Conservation (phyloP, 2,329 filamentous ascomycete genomes). For the Penicillium sp. region DNA sequence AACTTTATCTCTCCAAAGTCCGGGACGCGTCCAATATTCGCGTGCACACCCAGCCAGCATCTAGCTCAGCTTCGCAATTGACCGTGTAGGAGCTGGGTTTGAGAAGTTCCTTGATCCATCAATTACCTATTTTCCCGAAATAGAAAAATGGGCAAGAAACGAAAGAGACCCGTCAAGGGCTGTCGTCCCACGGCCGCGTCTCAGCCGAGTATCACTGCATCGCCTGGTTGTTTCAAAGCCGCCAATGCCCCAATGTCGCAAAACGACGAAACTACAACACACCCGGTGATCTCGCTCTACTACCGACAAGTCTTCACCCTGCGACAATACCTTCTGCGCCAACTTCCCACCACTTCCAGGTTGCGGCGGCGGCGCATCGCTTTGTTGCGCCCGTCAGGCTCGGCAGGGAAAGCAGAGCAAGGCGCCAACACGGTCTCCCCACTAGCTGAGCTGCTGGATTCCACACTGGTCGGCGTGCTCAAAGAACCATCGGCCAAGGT, state of each 20-base stretch:
- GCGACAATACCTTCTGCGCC: conserved; percentile 68
- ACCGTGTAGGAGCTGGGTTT: neutral
- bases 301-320: conserved; percentile 68
- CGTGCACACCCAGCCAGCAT: conserved; percentile 5
- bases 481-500: conserved; percentile 35
- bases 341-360: conserved; percentile 67
- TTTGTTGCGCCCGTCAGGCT: conserved; percentile 24
- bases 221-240: conserved; percentile 22
- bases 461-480: conserved; percentile 64
- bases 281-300: conserved; percentile 68
- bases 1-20: neutral
- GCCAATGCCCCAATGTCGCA: conserved; percentile 11
- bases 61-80: neutral
- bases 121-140: neutral
- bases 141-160: conserved; percentile 43
- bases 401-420: conserved; percentile 1
- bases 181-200: conserved; percentile 17
- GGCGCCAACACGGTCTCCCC: conserved; percentile 7
- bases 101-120: neutral
- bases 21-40: conserved; percentile 2
- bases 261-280: conserved; percentile 33
- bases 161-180: conserved; percentile 44
- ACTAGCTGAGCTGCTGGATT: conserved; percentile 66
- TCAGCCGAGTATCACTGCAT: conserved; percentile 31
- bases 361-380: conserved; percentile 51